Evolutionary conservation across 192 early-diverging fungal genomes (phyloP).

Genomic region (Rhizoclosmatium sp.): DNA sequence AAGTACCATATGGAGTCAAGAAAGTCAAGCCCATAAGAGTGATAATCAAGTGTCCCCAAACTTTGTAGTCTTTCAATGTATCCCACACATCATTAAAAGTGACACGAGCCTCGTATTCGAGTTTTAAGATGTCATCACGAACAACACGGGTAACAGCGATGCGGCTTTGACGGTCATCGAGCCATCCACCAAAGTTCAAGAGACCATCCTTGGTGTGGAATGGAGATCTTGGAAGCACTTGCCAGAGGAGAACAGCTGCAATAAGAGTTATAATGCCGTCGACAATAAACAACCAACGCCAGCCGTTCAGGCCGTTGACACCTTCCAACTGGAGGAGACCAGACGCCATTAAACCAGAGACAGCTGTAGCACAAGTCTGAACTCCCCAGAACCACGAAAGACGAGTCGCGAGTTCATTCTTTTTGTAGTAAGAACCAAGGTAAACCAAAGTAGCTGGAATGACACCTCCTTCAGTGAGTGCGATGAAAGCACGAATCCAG

Average conservation of each 20-base stretch:
- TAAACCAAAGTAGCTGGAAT: slow-evolving; percentile 39
- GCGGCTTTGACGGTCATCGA: slow-evolving; percentile 56
- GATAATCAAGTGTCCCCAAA: slow-evolving; percentile 28
- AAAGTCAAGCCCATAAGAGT: slow-evolving; percentile 23
- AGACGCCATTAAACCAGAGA: slow-evolving; percentile 62
- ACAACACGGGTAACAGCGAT: slow-evolving; percentile 50
- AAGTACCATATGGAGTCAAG: slow-evolving; percentile 33
- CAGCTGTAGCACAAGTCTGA: slow-evolving; percentile 51
- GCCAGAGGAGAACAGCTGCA: slow-evolving; percentile 61
- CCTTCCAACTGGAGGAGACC: slow-evolving; percentile 64
- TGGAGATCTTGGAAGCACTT: slow-evolving; percentile 61
- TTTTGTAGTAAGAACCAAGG: slow-evolving; percentile 32
- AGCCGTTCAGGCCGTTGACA: slow-evolving; percentile 61
- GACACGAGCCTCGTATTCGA: slow-evolving; percentile 18
- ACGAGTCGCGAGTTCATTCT: too few relatives aligned
- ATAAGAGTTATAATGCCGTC: slow-evolving; percentile 65
- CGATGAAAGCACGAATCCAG: slow-evolving; percentile 19
- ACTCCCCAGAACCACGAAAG: slow-evolving; percentile 27
- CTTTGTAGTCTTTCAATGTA: slow-evolving; percentile 36
- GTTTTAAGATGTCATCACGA: slow-evolving; percentile 59
- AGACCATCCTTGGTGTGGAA: slow-evolving; percentile 8
- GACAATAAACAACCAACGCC: slow-evolving; percentile 73
- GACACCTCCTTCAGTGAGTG: slow-evolving; percentile 32
- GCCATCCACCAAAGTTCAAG: slow-evolving; percentile 20
- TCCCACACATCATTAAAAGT: slow-evolving; percentile 26